These are phyloP conservation scores for Macrolepiota dolichaula DNA, from an alignment of 768 basidiomycete genomes.

Conservation along the genomic window DNA sequence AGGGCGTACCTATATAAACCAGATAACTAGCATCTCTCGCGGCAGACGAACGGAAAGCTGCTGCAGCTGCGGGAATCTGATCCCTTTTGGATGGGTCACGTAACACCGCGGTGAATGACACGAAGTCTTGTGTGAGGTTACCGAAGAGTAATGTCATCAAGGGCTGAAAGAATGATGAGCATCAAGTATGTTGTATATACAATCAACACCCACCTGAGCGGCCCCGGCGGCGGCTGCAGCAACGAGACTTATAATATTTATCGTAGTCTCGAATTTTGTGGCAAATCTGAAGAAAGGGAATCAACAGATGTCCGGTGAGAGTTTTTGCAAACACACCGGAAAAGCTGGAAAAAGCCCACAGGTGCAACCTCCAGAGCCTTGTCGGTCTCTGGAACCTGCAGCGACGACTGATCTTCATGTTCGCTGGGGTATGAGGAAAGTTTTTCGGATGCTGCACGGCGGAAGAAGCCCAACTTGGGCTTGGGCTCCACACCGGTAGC, in stretches of 20 bases:
- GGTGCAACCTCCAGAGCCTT: conserved; percentile 32
- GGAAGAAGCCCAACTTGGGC: conserved; percentile 36
- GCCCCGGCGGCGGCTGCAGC: conserved; percentile 77
- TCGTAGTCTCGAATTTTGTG: conserved; percentile 60
- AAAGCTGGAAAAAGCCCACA: conserved; percentile 40
- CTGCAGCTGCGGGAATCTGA: conserved; percentile 32
- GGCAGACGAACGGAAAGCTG: conserved; percentile 49
- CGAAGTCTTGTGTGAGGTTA: conserved; percentile 71
- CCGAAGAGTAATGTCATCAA: conserved; percentile 86
- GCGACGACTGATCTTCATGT: conserved; percentile 15
- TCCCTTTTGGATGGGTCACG: conserved; percentile 25
- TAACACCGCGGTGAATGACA: conserved; percentile 44
- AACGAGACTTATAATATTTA: conserved; percentile 70
- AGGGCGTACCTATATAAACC: conserved; percentile 56
- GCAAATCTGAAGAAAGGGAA: conserved; percentile 53
- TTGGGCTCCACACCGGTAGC: conserved; percentile 28
- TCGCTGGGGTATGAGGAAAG: conserved; percentile 21
- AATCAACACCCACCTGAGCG: conserved; percentile 55
- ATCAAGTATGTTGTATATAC: background rate
- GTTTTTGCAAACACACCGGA: conserved; percentile 33
- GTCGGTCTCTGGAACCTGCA: conserved; percentile 4
- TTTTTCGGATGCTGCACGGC: conserved; percentile 27
- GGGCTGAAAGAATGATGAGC: conserved; percentile 38
- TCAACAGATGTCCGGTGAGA: background rate
- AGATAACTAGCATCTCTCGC: conserved; percentile 61